Percentiles rank a stretch among this genome's conserved stretches.
phyloP scores from a whole-genome alignment of 306 rosid genomes.

The Prinsepia uniflora region DNA sequence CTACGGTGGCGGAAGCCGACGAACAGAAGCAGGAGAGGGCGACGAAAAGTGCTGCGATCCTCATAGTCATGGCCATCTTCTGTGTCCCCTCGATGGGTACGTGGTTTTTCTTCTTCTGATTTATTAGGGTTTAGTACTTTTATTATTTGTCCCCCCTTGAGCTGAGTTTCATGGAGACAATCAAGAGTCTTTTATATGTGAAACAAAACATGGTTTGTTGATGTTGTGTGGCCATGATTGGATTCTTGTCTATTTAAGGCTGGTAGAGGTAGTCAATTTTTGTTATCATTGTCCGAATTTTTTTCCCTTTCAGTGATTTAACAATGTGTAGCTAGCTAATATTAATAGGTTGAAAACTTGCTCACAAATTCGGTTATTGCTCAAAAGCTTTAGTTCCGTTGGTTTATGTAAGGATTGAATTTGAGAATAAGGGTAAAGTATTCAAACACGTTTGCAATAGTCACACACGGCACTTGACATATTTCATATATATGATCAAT shows the following conservation, averaged over 20 bases:
- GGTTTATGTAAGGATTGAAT: too few species aligned
- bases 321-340: too few species aligned
- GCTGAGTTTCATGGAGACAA: neutral
- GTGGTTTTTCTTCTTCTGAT: neutral
- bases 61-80: conserved; percentile 34
- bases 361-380: too few species aligned
- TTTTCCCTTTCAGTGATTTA: neutral
- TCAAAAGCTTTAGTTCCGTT: too few species aligned
- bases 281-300: conserved; percentile 2
- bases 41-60: conserved; percentile 24
- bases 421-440: too few species aligned
- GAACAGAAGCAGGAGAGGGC: conserved; percentile 32
- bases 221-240: neutral
- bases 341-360: too few species aligned
- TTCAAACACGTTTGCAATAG: too few species aligned
- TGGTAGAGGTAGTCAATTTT: conserved; percentile 8
- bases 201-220: neutral
- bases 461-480: too few species aligned
- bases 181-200: conserved; percentile 4
- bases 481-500: too few species aligned
- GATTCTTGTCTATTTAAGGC: neutral
- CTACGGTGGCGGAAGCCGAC: neutral
- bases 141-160: neutral
- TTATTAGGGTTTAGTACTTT: neutral
- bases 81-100: conserved; percentile 20